Conservation (phyloP, 208 protist species). For the Trypanosoma scelopori region DNA sequence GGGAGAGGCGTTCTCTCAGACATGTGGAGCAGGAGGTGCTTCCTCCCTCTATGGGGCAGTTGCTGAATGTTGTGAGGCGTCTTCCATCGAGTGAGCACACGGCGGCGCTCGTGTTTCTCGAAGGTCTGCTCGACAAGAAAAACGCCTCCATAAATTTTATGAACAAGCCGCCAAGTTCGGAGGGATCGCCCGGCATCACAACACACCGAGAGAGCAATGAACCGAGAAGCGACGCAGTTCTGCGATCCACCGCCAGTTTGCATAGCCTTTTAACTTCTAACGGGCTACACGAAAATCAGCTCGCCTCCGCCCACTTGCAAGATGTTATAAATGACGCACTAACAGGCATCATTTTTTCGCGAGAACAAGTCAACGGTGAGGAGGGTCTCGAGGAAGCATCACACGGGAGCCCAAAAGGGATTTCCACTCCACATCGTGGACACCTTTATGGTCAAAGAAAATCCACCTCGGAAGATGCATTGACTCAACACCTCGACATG, state of each 20-base stretch:
- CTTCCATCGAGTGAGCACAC: conserved; percentile 53
- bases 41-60: conserved; percentile 16
- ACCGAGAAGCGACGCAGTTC: background rate
- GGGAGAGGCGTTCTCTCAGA: no score
- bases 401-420: no score
- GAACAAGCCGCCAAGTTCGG: background rate
- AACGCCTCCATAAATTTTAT: conserved; percentile 5
- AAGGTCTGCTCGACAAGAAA: conserved; percentile 46
- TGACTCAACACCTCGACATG: no score
- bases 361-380: background rate
- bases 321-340: conserved; percentile 26
- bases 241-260: background rate
- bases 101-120: conserved; percentile 58
- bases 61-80: conserved; percentile 42
- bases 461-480: no score
- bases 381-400: background rate
- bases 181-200: background rate
- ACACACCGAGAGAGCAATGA: conserved; percentile 2
- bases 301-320: conserved; percentile 3
- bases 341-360: conserved; percentile 18
- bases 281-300: background rate
- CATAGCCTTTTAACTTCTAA: background rate
- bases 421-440: no score
- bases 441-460: no score
- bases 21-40: background rate